phyloP scores from a whole-genome alignment of 2,329 filamentous ascomycete species.

The Aspergillus sp. region DNA sequence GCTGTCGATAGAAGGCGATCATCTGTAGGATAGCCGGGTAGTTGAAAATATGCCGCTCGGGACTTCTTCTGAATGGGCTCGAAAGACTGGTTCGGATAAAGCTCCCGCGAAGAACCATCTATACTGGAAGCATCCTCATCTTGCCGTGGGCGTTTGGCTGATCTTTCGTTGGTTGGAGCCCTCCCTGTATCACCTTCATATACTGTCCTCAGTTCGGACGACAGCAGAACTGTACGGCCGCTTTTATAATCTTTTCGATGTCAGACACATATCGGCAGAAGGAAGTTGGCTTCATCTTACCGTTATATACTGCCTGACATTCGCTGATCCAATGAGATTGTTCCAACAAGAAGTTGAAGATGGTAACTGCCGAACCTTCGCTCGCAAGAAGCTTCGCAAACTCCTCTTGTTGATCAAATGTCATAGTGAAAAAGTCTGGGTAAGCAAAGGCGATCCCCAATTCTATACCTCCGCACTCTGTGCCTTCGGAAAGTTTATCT shows the following conservation, averaged over 20 bases:
- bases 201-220: not conserved
- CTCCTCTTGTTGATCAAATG: not conserved
- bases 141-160: not conserved
- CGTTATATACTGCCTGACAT: not conserved
- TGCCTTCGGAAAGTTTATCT: constrained; percentile 1
- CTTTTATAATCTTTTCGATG: constrained; percentile 1
- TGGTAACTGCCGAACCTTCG: not conserved
- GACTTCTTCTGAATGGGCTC: not conserved
- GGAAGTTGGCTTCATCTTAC: not conserved
- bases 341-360: not conserved
- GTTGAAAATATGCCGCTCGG: not conserved
- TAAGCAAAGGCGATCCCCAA: constrained; percentile 2
- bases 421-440: not conserved
- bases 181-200: not conserved
- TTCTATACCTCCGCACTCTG: not conserved
- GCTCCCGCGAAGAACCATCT: not conserved
- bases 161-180: not conserved
- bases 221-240: not conserved
- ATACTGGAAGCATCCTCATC: constrained; percentile 1
- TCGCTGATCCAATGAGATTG: constrained; percentile 1
- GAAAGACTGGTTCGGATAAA: not conserved
- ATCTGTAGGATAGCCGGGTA: not conserved
- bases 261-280: constrained; percentile 1
- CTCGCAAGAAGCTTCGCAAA: constrained; percentile 1
- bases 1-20: not conserved